A percentile compares a stretch with the other conserved stretches of the same genome.
These are phyloP conservation scores for Melanomma pulvis-pyrius DNA, from an alignment of 495 filamentous ascomycete species.

Conservation along the genomic window DNA sequence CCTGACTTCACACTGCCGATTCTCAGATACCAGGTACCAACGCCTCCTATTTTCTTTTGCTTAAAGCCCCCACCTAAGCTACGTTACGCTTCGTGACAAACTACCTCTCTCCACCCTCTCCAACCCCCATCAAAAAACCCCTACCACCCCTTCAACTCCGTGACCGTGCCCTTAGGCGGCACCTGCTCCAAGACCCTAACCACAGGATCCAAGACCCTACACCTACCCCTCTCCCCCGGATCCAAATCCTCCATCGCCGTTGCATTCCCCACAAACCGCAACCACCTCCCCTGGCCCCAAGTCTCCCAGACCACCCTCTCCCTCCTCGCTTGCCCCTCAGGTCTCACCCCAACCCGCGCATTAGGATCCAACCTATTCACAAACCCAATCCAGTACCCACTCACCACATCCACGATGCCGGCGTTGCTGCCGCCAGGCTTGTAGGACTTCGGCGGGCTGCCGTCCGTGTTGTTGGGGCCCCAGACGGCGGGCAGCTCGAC, in stretches of 20 bases:
- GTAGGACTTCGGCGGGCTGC: constrained; percentile 57
- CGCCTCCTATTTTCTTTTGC: too few relatives aligned
- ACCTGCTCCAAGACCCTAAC: constrained; percentile 10
- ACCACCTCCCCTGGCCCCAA: constrained; percentile 50
- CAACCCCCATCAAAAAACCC: too few relatives aligned
- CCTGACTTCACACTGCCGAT: too few relatives aligned
- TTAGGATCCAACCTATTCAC: constrained; percentile 40
- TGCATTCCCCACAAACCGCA: constrained; percentile 59
- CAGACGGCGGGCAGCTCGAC: constrained; percentile 66
- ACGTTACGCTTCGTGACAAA: too few relatives aligned
- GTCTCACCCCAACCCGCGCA: constrained; percentile 14
- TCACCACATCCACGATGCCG: constrained; percentile 35
- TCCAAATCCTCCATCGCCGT: constrained; percentile 63
- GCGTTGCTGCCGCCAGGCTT: constrained; percentile 40
- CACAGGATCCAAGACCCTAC: constrained; percentile 52
- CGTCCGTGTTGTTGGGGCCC: constrained; percentile 52
- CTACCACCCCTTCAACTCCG: constrained; percentile 1
- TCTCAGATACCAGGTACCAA: too few relatives aligned
- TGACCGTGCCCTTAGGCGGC: not conserved
- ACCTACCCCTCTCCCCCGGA: constrained; percentile 51
- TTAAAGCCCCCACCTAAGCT: too few relatives aligned
- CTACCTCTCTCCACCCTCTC: too few relatives aligned
- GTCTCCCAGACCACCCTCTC: constrained; percentile 38
- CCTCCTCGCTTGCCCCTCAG: not conserved
- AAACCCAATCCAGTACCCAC: constrained; percentile 44